Conservation (phyloP, 2,329 filamentous ascomycete genomes). For the Aspergillus pseudotamarii region DNA sequence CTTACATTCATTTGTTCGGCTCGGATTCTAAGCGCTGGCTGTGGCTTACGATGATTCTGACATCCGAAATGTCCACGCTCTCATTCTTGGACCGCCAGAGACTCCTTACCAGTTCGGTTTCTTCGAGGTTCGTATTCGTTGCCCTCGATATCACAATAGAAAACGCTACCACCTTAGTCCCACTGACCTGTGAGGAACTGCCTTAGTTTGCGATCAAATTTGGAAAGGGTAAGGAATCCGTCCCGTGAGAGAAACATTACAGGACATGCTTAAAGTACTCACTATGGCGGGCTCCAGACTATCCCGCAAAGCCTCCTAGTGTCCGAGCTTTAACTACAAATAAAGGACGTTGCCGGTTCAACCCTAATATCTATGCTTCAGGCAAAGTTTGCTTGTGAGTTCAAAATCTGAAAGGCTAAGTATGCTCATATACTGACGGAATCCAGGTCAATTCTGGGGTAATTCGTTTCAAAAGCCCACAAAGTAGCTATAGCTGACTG, state of each 20-base stretch:
- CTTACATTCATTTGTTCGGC: slow-evolving; percentile 17
- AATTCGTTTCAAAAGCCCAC: slow-evolving; percentile 29
- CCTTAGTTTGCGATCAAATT: slow-evolving; percentile 75
- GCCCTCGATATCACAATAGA: not conserved
- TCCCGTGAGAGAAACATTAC: not conserved
- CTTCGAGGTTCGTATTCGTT: slow-evolving; percentile 70
- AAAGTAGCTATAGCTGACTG: slow-evolving; percentile 13
- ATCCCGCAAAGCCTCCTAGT: slow-evolving; percentile 67
- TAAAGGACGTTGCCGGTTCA: slow-evolving; percentile 83
- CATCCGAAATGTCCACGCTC: slow-evolving; percentile 80
- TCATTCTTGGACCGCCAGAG: slow-evolving; percentile 90
- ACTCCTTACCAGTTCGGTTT: slow-evolving; percentile 97
- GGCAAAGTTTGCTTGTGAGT: slow-evolving; percentile 91
- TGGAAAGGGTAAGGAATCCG: slow-evolving; percentile 62
- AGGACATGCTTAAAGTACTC: not conserved
- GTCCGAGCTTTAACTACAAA: slow-evolving; percentile 82
- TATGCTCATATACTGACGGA: slow-evolving; percentile 20
- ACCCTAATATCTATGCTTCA: slow-evolving; percentile 90
- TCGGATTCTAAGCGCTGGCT: slow-evolving; percentile 66
- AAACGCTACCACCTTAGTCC: not conserved
- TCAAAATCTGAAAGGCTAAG: not conserved
- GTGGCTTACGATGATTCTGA: slow-evolving; percentile 87
- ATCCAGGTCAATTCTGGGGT: slow-evolving; percentile 81
- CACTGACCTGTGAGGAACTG: slow-evolving; percentile 3
- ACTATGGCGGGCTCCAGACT: slow-evolving; percentile 60